Evolutionary conservation across 1,139 yeast genomes (phyloP).

Genomic region (Kluyveromyces sp.): DNA sequence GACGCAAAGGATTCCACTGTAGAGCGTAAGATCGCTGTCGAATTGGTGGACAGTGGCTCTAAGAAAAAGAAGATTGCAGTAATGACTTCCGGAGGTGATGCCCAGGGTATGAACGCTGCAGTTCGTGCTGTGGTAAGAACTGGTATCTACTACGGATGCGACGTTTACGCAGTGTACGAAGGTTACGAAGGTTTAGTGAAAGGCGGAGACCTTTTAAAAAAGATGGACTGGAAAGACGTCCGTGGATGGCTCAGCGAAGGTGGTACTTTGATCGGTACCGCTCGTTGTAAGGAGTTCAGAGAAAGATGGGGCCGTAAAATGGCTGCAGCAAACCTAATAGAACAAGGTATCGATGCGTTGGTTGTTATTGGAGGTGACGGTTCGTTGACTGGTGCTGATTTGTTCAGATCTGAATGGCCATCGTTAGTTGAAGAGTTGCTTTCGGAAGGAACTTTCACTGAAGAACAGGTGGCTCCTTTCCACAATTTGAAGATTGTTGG

Average conservation of each 20-base stretch:
- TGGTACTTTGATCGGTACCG: constrained; percentile 80
- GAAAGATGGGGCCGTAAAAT: constrained; percentile 60
- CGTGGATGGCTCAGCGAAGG: constrained; percentile 69
- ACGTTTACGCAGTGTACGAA: constrained; percentile 66
- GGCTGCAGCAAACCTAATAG: constrained; percentile 63
- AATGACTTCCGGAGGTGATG: constrained; percentile 85
- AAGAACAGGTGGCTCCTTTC: constrained; percentile 46
- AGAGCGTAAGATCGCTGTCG: constrained; percentile 13
- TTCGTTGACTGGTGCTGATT: constrained; percentile 75
- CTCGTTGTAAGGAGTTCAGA: constrained; percentile 61
- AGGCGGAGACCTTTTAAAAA: constrained; percentile 58
- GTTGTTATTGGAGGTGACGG: constrained; percentile 87
- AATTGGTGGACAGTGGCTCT: constrained; percentile 18
- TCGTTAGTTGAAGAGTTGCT: constrained; percentile 56
- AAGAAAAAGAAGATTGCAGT: constrained; percentile 58
- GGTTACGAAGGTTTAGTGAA: constrained; percentile 72
- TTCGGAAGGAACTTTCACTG: constrained; percentile 42
- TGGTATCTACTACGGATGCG: constrained; percentile 63
- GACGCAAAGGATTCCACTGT: constrained; percentile 11
- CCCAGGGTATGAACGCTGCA: constrained; percentile 81
- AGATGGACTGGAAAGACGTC: constrained; percentile 73
- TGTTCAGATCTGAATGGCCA: constrained; percentile 77
- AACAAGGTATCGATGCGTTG: constrained; percentile 69
- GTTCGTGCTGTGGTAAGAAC: constrained; percentile 76
- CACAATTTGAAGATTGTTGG: constrained; percentile 66